Evolutionary conservation across 1,284 basidiomycete species (phyloP).

Genomic region (Ustilago esculenta): DNA sequence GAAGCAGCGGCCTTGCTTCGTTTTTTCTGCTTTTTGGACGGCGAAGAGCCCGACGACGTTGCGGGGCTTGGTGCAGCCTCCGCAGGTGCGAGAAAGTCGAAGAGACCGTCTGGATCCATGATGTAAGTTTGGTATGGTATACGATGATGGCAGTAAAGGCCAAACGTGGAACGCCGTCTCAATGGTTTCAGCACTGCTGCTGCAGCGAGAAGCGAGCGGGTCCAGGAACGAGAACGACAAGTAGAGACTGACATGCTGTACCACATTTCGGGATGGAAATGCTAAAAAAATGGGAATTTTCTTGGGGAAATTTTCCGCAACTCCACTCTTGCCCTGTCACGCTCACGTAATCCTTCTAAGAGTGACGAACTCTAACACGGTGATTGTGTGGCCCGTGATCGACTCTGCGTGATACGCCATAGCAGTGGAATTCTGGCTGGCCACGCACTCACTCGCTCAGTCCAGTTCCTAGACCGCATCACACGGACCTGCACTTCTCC

Average conservation of each 20-base stretch:
- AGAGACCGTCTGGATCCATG: conserved; percentile 55
- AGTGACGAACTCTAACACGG: conserved; percentile 5
- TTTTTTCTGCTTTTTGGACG: conserved; percentile 46
- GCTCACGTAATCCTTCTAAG: not conserved
- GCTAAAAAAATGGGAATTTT: conserved; percentile 6
- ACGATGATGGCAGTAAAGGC: too few species aligned
- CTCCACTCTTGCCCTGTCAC: conserved; percentile 19
- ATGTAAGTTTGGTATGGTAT: too few species aligned
- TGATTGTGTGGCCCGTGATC: conserved; percentile 14
- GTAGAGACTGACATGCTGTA: conserved; percentile 14
- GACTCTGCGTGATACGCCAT: too few species aligned
- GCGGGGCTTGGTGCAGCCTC: conserved; percentile 29
- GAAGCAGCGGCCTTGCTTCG: conserved; percentile 32
- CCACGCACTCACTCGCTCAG: conserved; percentile 7
- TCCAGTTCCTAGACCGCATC: conserved; percentile 5
- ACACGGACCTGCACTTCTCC: conserved; percentile 28
- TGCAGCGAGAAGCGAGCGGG: too few species aligned
- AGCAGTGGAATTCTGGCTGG: not conserved
- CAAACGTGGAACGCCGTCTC: too few species aligned
- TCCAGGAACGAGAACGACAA: too few species aligned
- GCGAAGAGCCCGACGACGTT: conserved; percentile 25
- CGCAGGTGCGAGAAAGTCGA: conserved; percentile 45
- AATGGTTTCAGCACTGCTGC: too few species aligned
- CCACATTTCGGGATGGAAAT: too few species aligned
- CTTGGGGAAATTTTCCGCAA: conserved; percentile 4